phyloP scores from a whole-genome alignment of 192 early-diverging fungal genomes.

The Umbelopsis vinacea region DNA sequence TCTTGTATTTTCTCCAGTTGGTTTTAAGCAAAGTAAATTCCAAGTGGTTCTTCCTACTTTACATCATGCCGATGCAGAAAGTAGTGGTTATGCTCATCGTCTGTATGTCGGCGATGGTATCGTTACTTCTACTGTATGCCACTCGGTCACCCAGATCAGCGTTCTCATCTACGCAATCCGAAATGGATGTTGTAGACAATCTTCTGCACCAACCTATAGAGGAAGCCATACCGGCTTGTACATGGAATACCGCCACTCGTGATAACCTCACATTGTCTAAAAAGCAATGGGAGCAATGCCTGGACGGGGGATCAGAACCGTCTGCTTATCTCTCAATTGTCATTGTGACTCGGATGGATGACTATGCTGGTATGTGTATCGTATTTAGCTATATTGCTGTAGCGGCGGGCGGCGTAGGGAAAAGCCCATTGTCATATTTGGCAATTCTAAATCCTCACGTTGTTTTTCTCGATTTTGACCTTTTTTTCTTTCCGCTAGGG shows the following conservation, averaged over 20 bases:
- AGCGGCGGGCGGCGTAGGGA: not conserved
- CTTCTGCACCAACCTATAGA: not conserved
- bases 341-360: slow-evolving; percentile 42
- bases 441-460: not conserved
- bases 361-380: slow-evolving; percentile 40
- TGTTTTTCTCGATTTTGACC: slow-evolving; percentile 7
- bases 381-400: not conserved
- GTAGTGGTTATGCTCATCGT: slow-evolving; percentile 19
- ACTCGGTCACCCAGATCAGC: not conserved
- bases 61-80: slow-evolving; percentile 23
- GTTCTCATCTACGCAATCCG: not conserved
- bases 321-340: slow-evolving; percentile 39
- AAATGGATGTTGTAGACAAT: not conserved
- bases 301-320: slow-evolving; percentile 22
- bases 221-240: not conserved
- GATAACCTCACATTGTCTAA: slow-evolving; percentile 21
- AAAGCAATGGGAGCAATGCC: slow-evolving; percentile 30
- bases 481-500: slow-evolving; percentile 1
- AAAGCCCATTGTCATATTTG: not conserved
- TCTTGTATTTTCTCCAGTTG: not conserved
- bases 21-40: not conserved
- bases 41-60: not conserved
- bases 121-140: not conserved
- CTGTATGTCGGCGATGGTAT: slow-evolving; percentile 2
- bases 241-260: slow-evolving; percentile 6